Base-by-base conservation (phyloP, 1,284 basidiomycete genomes). In the Cryptococcus hybrid region DNA sequence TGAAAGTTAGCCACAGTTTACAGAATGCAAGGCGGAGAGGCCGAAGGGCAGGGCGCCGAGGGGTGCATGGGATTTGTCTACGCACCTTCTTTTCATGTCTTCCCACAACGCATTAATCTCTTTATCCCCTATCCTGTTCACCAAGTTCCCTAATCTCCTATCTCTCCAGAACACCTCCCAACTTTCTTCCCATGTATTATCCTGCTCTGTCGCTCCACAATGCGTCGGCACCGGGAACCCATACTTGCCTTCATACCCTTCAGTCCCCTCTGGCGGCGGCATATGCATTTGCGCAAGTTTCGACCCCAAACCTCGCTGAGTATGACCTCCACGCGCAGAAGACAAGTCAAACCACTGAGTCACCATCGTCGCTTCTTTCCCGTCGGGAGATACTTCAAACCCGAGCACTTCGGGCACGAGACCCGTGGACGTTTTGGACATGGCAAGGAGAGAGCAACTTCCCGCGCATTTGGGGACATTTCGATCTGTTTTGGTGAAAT, bases 201-300 rank as follows among this genome's bases (percentile, higher is more conserved):
- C 82, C 67, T 90, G 82, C 57, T 85, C 83, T 4, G 90, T 92
- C 6, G 81, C 82, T 2, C 90, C 90, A 65, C 90, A 93, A 73
- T 86, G 89, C 7, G 90, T 92, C 0, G 88, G 86, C 6, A 89
- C 82, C 2, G 78, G 73, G 66, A 92, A 92, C 1, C 90, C 90
- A 73, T 85, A 92, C 2, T 84, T 84, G 1, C 82, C 64, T 12
- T 30, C 52, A 42, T 61, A 60, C 36, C 55, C 58, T n/a, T 76
- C 12, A 71, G 63, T 37, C 35, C 56, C 61, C 83, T 86, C 67
- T 5, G 51, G 52, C 7, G 56, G 46, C 3, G 86, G 55, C 86
- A 34, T 45, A 46, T 77, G 75, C 60, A 88, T 83, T 71, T 81
- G 79, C 7, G 85, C 90, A 2, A 92, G 78, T 36, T 77, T 71